phyloP scores from a whole-genome alignment of 345 rosid species.

The Arabis alpina region DNA sequence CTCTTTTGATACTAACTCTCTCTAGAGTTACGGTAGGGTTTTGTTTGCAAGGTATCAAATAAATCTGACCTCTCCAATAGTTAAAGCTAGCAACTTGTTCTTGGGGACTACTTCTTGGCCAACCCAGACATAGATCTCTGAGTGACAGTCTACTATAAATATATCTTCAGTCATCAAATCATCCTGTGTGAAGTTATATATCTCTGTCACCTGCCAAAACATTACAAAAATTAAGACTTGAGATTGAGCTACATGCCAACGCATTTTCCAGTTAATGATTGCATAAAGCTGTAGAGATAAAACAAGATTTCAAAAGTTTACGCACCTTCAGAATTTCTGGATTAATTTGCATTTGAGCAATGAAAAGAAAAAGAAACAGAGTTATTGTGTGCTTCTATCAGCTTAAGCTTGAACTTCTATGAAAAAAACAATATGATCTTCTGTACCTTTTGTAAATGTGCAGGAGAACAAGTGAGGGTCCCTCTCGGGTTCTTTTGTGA shows the following conservation, averaged over 20 bases:
- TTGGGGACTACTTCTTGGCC: constrained; percentile 85
- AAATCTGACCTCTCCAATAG: constrained; percentile 80
- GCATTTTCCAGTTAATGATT: constrained; percentile 1
- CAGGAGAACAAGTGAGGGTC: constrained; percentile 96
- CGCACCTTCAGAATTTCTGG: constrained; percentile 79
- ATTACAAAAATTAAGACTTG: neutral
- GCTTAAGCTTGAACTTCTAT: constrained; percentile 20
- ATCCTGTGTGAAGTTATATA: constrained; percentile 88
- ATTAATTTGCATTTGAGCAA: constrained; percentile 29
- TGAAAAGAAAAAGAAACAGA: constrained; percentile 23
- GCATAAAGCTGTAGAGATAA: neutral
- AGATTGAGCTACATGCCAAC: constrained; percentile 28
- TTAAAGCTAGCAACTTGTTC: constrained; percentile 66
- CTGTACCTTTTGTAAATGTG: constrained; percentile 67
- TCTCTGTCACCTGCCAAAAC: constrained; percentile 75
- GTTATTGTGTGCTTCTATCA: constrained; percentile 31
- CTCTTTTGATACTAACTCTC: neutral
- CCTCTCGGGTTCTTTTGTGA: constrained; percentile 69
- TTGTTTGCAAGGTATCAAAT: neutral
- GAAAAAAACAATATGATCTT: constrained; percentile 16
- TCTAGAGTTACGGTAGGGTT: constrained; percentile 1
- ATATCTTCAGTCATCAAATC: constrained; percentile 99
- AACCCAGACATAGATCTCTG: constrained; percentile 92
- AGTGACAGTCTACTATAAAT: constrained; percentile 80
- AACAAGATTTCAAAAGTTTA: constrained; percentile 31